phyloP scores from a whole-genome alignment of 2,329 filamentous ascomycete species.

The Periconia sp. region DNA sequence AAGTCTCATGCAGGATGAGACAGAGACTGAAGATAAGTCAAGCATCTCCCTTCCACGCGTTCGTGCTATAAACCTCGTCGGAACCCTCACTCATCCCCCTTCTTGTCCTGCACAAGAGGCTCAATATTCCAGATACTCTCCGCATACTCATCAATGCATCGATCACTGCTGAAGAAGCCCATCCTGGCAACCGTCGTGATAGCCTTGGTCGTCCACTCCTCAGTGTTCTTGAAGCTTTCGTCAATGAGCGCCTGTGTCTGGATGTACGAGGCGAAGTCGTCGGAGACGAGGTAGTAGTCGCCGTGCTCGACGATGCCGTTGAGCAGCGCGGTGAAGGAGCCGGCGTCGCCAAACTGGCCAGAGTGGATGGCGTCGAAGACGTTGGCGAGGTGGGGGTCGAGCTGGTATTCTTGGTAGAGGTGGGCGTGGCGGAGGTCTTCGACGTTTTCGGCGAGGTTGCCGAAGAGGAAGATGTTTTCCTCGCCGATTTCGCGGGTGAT shows the following conservation, averaged over 20 bases:
- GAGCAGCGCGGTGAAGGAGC: conserved; percentile 79
- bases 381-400: conserved; percentile 74
- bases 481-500: conserved; percentile 97
- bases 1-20: no score
- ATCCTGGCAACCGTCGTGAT: conserved; percentile 88
- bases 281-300: conserved; percentile 96
- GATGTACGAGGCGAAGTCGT: conserved; percentile 95
- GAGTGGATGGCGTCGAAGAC: conserved; percentile 84
- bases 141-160: conserved; percentile 96
- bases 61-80: no score
- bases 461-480: conserved; percentile 98
- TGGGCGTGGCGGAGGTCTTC: conserved; percentile 92
- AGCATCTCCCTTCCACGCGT: no score
- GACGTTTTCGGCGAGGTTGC: conserved; percentile 92
- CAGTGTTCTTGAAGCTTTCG: conserved; percentile 86
- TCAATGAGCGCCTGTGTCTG: conserved; percentile 90
- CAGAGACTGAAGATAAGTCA: no score
- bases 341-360: conserved; percentile 77
- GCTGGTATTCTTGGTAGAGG: conserved; percentile 75
- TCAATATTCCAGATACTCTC: conserved; percentile 97
- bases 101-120: conserved; percentile 58
- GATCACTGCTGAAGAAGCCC: conserved; percentile 96
- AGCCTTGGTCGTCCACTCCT: conserved; percentile 88
- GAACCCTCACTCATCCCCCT: not conserved
- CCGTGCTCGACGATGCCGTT: conserved; percentile 87